Evolutionary conservation across 2,329 filamentous ascomycete species (phyloP).

Genomic region (Rutstroemia sydowiana): DNA sequence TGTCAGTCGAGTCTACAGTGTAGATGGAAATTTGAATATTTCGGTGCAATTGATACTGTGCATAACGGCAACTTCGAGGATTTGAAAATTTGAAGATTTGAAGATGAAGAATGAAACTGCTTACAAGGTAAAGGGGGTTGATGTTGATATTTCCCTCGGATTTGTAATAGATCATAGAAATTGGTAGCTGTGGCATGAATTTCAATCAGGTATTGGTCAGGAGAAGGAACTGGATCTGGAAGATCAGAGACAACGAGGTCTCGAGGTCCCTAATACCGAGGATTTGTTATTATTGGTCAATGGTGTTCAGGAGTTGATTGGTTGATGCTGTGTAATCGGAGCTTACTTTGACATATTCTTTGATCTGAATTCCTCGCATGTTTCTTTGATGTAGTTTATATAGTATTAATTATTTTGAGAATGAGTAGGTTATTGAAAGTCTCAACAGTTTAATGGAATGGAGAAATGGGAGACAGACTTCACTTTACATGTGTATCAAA

Average conservation of each 20-base stretch:
- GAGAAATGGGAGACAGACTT: too few relatives aligned
- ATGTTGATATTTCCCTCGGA: conserved; percentile 91
- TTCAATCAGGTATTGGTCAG: conserved; percentile 76
- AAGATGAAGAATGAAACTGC: neutral
- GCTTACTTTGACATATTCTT: conserved; percentile 64
- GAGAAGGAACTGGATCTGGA: conserved; percentile 63
- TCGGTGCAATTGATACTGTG: too few relatives aligned
- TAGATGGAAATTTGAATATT: neutral
- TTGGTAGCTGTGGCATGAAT: conserved; percentile 86
- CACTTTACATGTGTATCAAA: too few relatives aligned
- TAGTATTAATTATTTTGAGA: too few relatives aligned
- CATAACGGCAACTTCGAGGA: too few relatives aligned
- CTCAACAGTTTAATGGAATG: too few relatives aligned
- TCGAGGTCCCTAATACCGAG: conserved; percentile 54
- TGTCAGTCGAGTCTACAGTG: neutral
- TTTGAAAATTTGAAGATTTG: neutral
- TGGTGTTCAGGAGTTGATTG: neutral
- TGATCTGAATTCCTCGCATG: conserved; percentile 71
- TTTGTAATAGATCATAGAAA: conserved; percentile 95
- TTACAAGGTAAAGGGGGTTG: conserved; percentile 74
- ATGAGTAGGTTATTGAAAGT: too few relatives aligned
- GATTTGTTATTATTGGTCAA: neutral
- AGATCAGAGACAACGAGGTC: conserved; percentile 71
- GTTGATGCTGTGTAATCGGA: neutral
- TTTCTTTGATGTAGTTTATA: too few relatives aligned